These are phyloP conservation scores for Suillus paluster DNA, from an alignment of 768 basidiomycete species.

Conservation along the genomic window DNA sequence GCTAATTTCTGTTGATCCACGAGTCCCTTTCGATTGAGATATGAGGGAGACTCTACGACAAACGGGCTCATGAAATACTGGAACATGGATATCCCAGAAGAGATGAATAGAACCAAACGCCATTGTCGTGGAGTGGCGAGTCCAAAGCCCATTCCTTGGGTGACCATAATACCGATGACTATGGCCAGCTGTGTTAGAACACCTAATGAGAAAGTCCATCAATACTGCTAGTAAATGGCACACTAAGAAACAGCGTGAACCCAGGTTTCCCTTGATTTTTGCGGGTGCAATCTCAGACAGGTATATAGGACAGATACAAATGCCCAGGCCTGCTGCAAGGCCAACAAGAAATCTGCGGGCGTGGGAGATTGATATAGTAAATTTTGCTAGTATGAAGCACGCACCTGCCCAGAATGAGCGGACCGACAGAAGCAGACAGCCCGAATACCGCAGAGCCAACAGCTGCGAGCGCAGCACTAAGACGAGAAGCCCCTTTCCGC, in stretches of 20 bases:
- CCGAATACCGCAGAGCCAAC: conserved; percentile 70
- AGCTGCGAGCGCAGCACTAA: conserved; percentile 59
- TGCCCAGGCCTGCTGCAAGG: conserved; percentile 70
- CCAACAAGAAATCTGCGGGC: conserved; percentile 62
- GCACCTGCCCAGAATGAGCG: conserved; percentile 71
- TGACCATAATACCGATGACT: conserved; percentile 85
- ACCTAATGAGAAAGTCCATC: conserved; percentile 43
- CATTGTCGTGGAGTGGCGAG: conserved; percentile 71
- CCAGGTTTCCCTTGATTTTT: conserved; percentile 74
- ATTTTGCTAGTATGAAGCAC: conserved; percentile 18
- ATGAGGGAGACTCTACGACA: conserved; percentile 75
- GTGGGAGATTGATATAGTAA: background rate
- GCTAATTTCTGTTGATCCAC: conserved; percentile 51
- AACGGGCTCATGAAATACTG: conserved; percentile 60
- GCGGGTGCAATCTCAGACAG: conserved; percentile 85
- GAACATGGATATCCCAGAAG: conserved; percentile 53
- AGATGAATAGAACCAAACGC: conserved; percentile 72
- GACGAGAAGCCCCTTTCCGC: conserved; percentile 65
- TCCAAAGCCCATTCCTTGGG: conserved; percentile 75
- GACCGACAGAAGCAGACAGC: conserved; percentile 56
- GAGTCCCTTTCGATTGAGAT: conserved; percentile 56
- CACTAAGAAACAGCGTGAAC: conserved; percentile 39
- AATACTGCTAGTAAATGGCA: background rate
- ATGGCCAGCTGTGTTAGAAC: conserved; percentile 84
- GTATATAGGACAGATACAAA: conserved; percentile 84